Conservation (phyloP, 805 yeast species). For the Cyberlindnera saturnus region DNA sequence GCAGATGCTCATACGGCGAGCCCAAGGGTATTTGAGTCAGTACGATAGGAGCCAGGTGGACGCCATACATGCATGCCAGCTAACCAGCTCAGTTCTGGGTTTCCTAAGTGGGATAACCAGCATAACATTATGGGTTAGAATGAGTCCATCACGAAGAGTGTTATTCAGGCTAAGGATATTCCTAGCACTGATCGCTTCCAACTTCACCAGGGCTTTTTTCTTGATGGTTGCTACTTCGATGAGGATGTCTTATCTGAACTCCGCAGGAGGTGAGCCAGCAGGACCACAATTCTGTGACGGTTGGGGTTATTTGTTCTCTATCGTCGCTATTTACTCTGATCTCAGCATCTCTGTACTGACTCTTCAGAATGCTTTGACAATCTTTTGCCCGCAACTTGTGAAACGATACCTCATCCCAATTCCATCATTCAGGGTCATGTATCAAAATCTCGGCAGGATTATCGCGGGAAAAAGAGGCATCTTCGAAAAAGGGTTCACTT, state of each 20-base stretch:
- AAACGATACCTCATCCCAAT: slow-evolving; percentile 6
- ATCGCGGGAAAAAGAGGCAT: no score
- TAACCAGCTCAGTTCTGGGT: no score
- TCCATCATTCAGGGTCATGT: slow-evolving; percentile 2
- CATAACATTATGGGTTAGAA: slow-evolving; percentile 11
- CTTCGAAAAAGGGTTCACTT: no score
- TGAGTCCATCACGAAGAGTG: slow-evolving; percentile 17
- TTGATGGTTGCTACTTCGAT: slow-evolving; percentile 2
- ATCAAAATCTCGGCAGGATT: neutral
- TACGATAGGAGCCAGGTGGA: no score
- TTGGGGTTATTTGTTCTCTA: slow-evolving; percentile 13
- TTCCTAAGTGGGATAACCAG: neutral
- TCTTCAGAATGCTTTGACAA: slow-evolving; percentile 16
- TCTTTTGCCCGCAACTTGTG: slow-evolving; percentile 10
- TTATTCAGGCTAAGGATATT: slow-evolving; percentile 17
- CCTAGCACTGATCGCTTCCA: slow-evolving; percentile 9
- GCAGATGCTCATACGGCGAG: no score
- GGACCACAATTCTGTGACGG: slow-evolving; percentile 14
- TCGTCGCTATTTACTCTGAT: slow-evolving; percentile 12
- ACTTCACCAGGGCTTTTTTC: slow-evolving; percentile 14
- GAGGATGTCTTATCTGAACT: slow-evolving; percentile 1
- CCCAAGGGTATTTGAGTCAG: no score
- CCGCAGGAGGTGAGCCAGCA: neutral
- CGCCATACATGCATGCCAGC: no score
- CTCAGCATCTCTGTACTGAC: slow-evolving; percentile 12